Conservation (phyloP, 2,329 filamentous ascomycete species). For the Dothidotthia symphoricarpi region DNA sequence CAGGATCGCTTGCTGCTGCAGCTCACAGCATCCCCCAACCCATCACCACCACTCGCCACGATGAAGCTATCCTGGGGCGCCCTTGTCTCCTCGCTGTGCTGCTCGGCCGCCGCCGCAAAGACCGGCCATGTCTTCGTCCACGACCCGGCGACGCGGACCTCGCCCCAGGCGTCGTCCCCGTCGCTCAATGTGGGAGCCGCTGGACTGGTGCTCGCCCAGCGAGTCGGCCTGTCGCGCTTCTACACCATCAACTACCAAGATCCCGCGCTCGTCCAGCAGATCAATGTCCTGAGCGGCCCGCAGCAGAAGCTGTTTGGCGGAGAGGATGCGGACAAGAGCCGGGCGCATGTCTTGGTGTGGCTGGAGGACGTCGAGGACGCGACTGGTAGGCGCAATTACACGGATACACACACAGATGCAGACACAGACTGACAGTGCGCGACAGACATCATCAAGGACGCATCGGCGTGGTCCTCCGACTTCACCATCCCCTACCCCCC, state of each 20-base stretch:
- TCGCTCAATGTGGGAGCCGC: slow-evolving; percentile 45
- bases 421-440: no score
- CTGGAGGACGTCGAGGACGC: slow-evolving; percentile 42
- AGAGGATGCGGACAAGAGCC: slow-evolving; percentile 19
- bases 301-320: slow-evolving; percentile 44
- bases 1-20: slow-evolving; percentile 7
- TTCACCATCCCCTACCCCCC: slow-evolving; percentile 39
- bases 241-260: slow-evolving; percentile 45
- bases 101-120: slow-evolving; percentile 30
- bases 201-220: slow-evolving; percentile 52
- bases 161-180: slow-evolving; percentile 18
- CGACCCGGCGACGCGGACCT: slow-evolving; percentile 19
- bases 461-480: slow-evolving; percentile 14
- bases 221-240: slow-evolving; percentile 51
- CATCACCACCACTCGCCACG: slow-evolving; percentile 30
- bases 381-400: slow-evolving; percentile 26
- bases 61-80: slow-evolving; percentile 48
- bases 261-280: slow-evolving; percentile 44
- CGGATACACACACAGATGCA: no score
- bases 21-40: slow-evolving; percentile 15
- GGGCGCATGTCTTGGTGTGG: slow-evolving; percentile 40
- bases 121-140: slow-evolving; percentile 41
- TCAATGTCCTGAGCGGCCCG: slow-evolving; percentile 49
- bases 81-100: slow-evolving; percentile 43
- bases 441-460: slow-evolving; percentile 27